phyloP scores from a whole-genome alignment of 2,329 filamentous ascomycete species.

The Talaromyces sp. region DNA sequence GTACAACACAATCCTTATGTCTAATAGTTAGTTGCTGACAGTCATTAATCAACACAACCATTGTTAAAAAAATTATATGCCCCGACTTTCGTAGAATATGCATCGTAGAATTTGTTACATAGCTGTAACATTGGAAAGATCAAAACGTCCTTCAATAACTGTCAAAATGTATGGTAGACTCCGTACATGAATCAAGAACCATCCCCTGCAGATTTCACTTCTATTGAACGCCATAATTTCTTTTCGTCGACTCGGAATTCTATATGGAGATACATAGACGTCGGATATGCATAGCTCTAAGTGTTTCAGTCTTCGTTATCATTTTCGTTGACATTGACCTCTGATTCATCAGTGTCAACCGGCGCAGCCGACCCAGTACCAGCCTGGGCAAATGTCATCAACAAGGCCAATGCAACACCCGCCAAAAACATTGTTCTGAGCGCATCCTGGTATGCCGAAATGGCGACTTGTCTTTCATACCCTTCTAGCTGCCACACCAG shows the following conservation, averaged over 20 bases:
- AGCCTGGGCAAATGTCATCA: constrained; percentile 52
- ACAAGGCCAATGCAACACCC: constrained; percentile 45
- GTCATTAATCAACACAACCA: not conserved
- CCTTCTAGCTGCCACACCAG: constrained; percentile 48
- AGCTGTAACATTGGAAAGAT: too few species aligned
- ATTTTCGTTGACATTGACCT: not conserved
- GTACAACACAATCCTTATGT: not conserved
- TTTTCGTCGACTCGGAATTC: not conserved
- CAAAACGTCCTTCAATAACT: too few species aligned
- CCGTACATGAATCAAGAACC: not conserved
- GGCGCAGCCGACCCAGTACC: constrained; percentile 52
- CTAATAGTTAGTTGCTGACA: not conserved
- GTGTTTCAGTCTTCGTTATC: not conserved
- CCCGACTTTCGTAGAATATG: too few species aligned
- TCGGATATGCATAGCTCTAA: not conserved
- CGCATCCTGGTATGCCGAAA: constrained; percentile 51
- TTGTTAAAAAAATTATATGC: not conserved
- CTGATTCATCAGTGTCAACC: not conserved
- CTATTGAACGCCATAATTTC: not conserved
- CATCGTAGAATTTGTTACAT: too few species aligned
- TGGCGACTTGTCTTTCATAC: constrained; percentile 47
- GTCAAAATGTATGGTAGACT: not conserved
- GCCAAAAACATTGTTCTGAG: constrained; percentile 51
- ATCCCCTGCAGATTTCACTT: too few species aligned
- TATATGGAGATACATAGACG: not conserved